Evolutionary conservation across 345 rosid species (phyloP), one percentile per base, ranked within the genome.

Genomic region (Aquilaria sinensis): DNA sequence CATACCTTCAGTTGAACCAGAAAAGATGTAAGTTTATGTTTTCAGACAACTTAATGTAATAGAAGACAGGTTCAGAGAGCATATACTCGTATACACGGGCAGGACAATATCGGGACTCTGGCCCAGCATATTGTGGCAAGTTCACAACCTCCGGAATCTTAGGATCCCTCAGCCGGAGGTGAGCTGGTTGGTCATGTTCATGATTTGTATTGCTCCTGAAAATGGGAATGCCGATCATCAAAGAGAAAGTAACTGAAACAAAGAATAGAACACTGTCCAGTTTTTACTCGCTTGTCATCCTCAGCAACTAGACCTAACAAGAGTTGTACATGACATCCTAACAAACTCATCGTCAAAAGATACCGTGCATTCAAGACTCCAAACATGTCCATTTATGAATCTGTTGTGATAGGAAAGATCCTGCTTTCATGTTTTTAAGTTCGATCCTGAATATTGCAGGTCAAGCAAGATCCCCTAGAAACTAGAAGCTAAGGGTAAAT

Each of bases 171-270:
- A 93, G 72, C 23, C 75, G 83, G 70, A 92, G 83, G 79, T 92
- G 97, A 67, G 96, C 75, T 54, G 96, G 98, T 66, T 92, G 98
- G 71, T 92, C 92, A 61, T 89, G 98, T 58, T 85, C 85, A 64
- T 93, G 98, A 79, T 93, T 93, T 48, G 98, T 93, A 74, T 85
- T 93, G 75, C 98, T 93, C 90, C 98, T 92, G 72, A 56, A 74
- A 2, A 61, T 59, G 32, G 31, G 9, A 71, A 74, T 8, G 56
- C 51, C 12, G 49, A 23, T n/a, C 31, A 64, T 47, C 6, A 64
- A 41, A 15, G 34, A 61, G 64, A 47, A 9, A 60, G 48, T 31
- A 45, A 45, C 1, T 3, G 63, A 34, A 3, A 29, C 52, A 59
- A 34, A 37, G 2, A 37, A 9, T 9, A 37, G 43, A 37, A 3